Base-by-base conservation (phyloP, 1,284 basidiomycete genomes). In the Coniophora puteana region DNA sequence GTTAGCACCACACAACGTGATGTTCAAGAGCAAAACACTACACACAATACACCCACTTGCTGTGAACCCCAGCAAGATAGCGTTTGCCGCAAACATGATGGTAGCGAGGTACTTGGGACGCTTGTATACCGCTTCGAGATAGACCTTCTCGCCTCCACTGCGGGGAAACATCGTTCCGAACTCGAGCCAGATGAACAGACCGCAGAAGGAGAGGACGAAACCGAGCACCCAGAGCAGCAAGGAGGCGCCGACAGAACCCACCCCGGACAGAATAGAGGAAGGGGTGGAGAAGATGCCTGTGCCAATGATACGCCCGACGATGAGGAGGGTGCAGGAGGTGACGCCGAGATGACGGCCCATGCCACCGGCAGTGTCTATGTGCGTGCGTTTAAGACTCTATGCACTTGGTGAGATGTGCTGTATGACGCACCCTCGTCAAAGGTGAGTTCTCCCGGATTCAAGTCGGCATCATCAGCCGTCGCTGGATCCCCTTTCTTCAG, bases 281-380 rank as follows among this genome's bases (percentile, higher is more conserved):
- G 78, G 76, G 0, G 79, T 80, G 1, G 78, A 78, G 58, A 82
- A 82, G 43, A 81, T 78, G 6, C 78, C 79, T 0, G 79, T 79
- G 0, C 80, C 80, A 36, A 80, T 76, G 38, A 80, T 72, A 20
- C 63, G 59, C 2, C 76, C 76, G 22, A 78, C 67, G 24, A 60
- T 72, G 8, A 75, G 57, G 44, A 76, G 64, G 1, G 73, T 75
- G 45, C 72, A 75, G 22, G 67, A 73, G 40, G 66, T 66, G 5
- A 76, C 57, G 3, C 72, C 72, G 0, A 75, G 55, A 53, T 76
- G 71, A 34, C 74, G 65, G 1, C 74, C 73, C 56, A 76, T 70
- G 12, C 72, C 72, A 20, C 74, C 72, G 17, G 69, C 65, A 4
- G 63, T 50, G 43, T 66, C 72, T 74, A 28, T 4, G 3, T 4